A percentile compares a stretch with the other conserved stretches of the same genome.
These are phyloP conservation scores for Galerina marginata DNA, from an alignment of 768 basidiomycete genomes.

Conservation along the genomic window DNA sequence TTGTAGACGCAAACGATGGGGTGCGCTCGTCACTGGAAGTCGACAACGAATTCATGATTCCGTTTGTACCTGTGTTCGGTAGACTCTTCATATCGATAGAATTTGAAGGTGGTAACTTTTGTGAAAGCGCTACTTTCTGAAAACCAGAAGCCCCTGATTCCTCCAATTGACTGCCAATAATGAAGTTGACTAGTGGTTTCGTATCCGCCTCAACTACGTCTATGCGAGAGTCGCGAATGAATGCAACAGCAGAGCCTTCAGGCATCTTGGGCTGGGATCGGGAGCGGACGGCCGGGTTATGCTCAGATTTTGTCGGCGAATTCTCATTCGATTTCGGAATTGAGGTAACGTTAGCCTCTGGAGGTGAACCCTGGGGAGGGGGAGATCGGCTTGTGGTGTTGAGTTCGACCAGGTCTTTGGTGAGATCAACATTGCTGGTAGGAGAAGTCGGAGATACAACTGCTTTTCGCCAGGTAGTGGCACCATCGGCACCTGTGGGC, in stretches of 20 bases:
- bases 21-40: constrained; percentile 9
- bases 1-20: constrained; percentile 30
- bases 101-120: not conserved
- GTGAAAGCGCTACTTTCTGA: not conserved
- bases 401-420: constrained; percentile 34
- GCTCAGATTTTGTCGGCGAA: constrained; percentile 37
- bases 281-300: constrained; percentile 38
- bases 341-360: constrained; percentile 34
- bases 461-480: constrained; percentile 51
- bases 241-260: constrained; percentile 71
- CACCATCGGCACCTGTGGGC: constrained; percentile 44
- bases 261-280: constrained; percentile 75
- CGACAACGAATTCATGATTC: not conserved
- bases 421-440: constrained; percentile 21
- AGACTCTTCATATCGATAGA: not conserved
- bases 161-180: constrained; percentile 80
- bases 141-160: constrained; percentile 22
- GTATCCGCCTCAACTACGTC: constrained; percentile 53
- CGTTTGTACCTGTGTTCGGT: constrained; percentile 1
- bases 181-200: constrained; percentile 69
- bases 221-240: constrained; percentile 69
- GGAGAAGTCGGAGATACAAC: constrained; percentile 26
- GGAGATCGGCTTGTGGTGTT: constrained; percentile 72
- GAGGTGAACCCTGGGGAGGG: constrained; percentile 54
- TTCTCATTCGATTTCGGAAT: constrained; percentile 38